Evolutionary conservation across 352 stramenopile species (phyloP).

Genomic region (Phytophthora sojae): DNA sequence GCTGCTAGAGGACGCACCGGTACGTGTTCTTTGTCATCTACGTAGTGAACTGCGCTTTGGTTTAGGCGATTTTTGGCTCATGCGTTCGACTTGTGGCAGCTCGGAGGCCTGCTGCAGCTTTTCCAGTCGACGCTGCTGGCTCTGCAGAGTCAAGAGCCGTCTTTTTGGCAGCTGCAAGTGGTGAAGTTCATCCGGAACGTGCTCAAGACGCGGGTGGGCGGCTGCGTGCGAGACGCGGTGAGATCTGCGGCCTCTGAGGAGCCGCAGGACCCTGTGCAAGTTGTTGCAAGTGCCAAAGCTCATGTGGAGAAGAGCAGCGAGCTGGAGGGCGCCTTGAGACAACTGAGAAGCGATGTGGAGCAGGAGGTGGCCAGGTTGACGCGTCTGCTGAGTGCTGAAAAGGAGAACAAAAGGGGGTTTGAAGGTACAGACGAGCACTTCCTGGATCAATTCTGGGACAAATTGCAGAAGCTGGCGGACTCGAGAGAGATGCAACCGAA

Average conservation of each 20-base stretch:
- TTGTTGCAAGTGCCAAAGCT: constrained; percentile 9
- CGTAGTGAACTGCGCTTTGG: neutral
- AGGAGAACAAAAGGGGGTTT: neutral
- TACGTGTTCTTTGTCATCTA: constrained; percentile 12
- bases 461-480: constrained; percentile 10
- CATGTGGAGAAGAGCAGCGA: constrained; percentile 16
- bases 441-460: constrained; percentile 32
- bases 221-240: constrained; percentile 16
- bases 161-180: constrained; percentile 64
- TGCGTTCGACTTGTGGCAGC: constrained; percentile 22
- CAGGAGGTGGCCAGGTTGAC: constrained; percentile 9
- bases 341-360: constrained; percentile 24
- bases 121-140: constrained; percentile 46
- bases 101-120: constrained; percentile 33
- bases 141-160: constrained; percentile 47
- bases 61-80: neutral
- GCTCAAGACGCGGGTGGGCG: constrained; percentile 21
- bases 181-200: constrained; percentile 47
- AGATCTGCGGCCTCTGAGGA: neutral
- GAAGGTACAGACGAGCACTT: constrained; percentile 16
- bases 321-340: constrained; percentile 20
- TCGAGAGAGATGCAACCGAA: constrained; percentile 9
- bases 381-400: constrained; percentile 3
- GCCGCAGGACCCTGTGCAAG: constrained; percentile 9
- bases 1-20: constrained; percentile 44